These are phyloP conservation scores for Schwanniomyces occidentalis DNA, from an alignment of 805 yeast species.

Conservation along the genomic window DNA sequence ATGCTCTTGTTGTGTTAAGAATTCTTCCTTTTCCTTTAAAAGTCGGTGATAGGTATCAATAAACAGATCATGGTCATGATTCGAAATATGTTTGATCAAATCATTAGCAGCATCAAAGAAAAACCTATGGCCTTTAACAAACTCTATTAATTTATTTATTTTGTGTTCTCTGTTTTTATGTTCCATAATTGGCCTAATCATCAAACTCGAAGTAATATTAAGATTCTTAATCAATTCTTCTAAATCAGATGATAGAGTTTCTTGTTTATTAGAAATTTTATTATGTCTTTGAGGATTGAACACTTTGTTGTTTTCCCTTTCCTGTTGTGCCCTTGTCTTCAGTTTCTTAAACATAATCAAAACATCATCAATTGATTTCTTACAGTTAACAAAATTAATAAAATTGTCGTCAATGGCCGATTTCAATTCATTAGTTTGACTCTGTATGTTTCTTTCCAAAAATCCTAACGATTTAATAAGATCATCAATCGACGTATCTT, in stretches of 20 bases:
- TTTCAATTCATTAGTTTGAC: constrained; percentile 37
- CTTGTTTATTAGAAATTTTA: constrained; percentile 15
- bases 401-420: constrained; percentile 38
- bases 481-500: constrained; percentile 37
- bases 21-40: constrained; percentile 23
- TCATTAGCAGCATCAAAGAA: constrained; percentile 39
- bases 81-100: constrained; percentile 26
- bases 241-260: constrained; percentile 31
- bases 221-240: constrained; percentile 41
- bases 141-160: constrained; percentile 34
- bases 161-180: constrained; percentile 36
- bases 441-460: constrained; percentile 34
- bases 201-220: constrained; percentile 34
- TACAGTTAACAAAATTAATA: constrained; percentile 35
- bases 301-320: constrained; percentile 32
- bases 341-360: constrained; percentile 31
- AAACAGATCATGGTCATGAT: constrained; percentile 35
- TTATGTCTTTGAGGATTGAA: constrained; percentile 34
- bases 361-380: constrained; percentile 39
- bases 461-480: constrained; percentile 27
- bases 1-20: constrained; percentile 10
- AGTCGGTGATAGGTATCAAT: constrained; percentile 35
- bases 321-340: constrained; percentile 37
- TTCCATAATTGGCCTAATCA: constrained; percentile 44
- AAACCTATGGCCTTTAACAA: constrained; percentile 28